These are phyloP conservation scores for Aureobasidium vineae DNA, from an alignment of 2,329 filamentous ascomycete genomes.

Conservation along the genomic window DNA sequence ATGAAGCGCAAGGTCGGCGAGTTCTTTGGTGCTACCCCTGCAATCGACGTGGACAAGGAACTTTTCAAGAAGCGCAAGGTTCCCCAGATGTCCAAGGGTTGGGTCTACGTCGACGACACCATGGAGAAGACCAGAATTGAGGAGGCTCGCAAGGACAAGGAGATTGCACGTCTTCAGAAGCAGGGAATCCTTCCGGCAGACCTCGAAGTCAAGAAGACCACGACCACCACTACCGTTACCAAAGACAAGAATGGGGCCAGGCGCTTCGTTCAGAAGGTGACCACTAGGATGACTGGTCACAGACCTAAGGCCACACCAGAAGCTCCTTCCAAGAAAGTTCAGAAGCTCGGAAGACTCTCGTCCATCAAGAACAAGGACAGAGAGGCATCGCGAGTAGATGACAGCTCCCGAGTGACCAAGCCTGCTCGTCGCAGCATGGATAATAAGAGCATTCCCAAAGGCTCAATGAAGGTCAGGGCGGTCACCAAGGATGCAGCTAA, in stretches of 20 bases:
- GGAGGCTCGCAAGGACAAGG: conserved; percentile 27
- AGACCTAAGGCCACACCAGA: conserved; percentile 1
- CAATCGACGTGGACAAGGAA: conserved; percentile 21
- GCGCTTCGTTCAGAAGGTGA: conserved; percentile 20
- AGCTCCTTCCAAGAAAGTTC: background rate
- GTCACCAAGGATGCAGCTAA: conserved; percentile 16
- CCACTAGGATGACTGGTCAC: conserved; percentile 20
- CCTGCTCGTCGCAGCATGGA: conserved; percentile 19
- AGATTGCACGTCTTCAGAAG: conserved; percentile 19
- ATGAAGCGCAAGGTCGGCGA: conserved; percentile 27
- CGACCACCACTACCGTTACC: conserved; percentile 10
- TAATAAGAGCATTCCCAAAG: conserved; percentile 22
- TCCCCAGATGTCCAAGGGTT: conserved; percentile 27
- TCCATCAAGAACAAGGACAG: conserved; percentile 9
- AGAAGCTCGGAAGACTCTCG: background rate
- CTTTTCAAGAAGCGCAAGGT: conserved; percentile 30
- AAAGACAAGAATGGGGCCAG: conserved; percentile 23
- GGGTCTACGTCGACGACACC: conserved; percentile 29
- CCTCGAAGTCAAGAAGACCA: conserved; percentile 20
- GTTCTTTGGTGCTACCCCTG: conserved; percentile 7
- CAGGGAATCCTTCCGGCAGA: conserved; percentile 10
- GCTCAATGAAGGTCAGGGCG: conserved; percentile 22
- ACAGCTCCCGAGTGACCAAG: background rate
- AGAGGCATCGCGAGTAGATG: background rate
- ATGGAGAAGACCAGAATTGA: conserved; percentile 27